A percentile compares a stretch with the other conserved stretches of the same genome.
phyloP scores from a whole-genome alignment of 257 asterid genomes.

The Misopates orontium region DNA sequence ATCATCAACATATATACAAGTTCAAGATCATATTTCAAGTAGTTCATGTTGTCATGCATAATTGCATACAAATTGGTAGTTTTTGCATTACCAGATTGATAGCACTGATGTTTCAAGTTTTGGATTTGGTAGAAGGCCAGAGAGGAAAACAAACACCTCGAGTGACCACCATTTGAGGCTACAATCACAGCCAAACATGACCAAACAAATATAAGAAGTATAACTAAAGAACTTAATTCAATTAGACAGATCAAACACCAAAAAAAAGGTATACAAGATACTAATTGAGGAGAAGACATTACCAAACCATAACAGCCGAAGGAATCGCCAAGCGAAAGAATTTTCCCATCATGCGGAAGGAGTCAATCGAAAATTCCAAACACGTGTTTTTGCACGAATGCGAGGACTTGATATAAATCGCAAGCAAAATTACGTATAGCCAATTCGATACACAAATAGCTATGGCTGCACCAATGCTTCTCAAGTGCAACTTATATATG shows the following conservation, averaged over 20 bases:
- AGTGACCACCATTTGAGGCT: constrained; percentile 79
- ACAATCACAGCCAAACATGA: constrained; percentile 11
- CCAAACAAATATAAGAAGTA: neutral
- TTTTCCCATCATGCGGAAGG: constrained; percentile 38
- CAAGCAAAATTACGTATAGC: constrained; percentile 53
- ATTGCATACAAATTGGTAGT: neutral
- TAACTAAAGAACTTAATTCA: too few species aligned
- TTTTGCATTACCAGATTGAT: constrained; percentile 50
- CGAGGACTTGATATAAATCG: constrained; percentile 40
- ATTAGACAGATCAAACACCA: too few species aligned
- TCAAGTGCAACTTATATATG: constrained; percentile 40
- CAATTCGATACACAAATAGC: constrained; percentile 54
- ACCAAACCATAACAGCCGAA: constrained; percentile 75
- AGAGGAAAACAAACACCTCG: constrained; percentile 52
- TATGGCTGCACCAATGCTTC: constrained; percentile 50
- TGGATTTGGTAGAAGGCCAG: constrained; percentile 66
- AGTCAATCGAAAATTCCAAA: constrained; percentile 37
- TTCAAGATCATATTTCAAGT: neutral
- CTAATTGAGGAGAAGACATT: constrained; percentile 3
- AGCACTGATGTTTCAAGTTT: constrained; percentile 68
- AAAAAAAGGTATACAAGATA: neutral
- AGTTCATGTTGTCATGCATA: too few species aligned
- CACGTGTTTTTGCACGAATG: constrained; percentile 44
- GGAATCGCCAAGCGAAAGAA: constrained; percentile 62
- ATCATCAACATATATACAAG: neutral